Conservation (phyloP, 2,329 filamentous ascomycete species). For the Cytospora paraplurivora region DNA sequence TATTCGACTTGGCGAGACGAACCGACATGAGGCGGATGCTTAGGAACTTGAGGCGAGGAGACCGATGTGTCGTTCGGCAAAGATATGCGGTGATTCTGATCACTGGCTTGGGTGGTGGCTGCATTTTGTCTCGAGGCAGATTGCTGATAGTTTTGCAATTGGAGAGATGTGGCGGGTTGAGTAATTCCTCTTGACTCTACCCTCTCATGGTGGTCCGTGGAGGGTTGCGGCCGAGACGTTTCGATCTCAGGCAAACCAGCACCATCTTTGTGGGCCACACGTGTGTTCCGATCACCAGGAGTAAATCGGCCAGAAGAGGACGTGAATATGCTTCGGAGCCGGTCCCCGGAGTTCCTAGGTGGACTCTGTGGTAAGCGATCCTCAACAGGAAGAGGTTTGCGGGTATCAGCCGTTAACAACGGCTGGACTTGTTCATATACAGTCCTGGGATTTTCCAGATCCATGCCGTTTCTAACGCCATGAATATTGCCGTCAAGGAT, state of each 20-base stretch:
- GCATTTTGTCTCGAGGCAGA: not conserved
- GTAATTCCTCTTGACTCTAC: not conserved
- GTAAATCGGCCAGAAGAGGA: not conserved
- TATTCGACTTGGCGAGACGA: constrained; percentile 1
- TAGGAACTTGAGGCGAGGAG: constrained; percentile 9
- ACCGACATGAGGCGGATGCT: not conserved
- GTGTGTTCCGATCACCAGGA: not conserved
- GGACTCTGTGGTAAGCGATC: constrained; percentile 7
- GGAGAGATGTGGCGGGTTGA: not conserved
- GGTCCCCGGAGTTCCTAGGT: not conserved
- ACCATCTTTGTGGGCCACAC: too few relatives aligned
- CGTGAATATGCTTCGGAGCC: not conserved
- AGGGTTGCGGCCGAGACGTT: not conserved
- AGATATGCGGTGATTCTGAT: constrained; percentile 14
- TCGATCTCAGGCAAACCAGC: not conserved
- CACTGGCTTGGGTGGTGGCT: not conserved
- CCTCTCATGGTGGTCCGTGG: not conserved
- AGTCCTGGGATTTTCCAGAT: not conserved
- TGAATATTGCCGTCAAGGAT: not conserved
- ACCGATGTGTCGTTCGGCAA: constrained; percentile 25
- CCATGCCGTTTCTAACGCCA: not conserved
- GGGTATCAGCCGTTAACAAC: not conserved
- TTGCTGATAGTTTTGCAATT: not conserved
- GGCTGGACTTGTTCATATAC: not conserved
- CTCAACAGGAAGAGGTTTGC: constrained; percentile 5